Evolutionary conservation across 1,284 basidiomycete genomes (phyloP), one percentile per base, ranked within the genome.

Genomic region (Ceratobasidium sp.): DNA sequence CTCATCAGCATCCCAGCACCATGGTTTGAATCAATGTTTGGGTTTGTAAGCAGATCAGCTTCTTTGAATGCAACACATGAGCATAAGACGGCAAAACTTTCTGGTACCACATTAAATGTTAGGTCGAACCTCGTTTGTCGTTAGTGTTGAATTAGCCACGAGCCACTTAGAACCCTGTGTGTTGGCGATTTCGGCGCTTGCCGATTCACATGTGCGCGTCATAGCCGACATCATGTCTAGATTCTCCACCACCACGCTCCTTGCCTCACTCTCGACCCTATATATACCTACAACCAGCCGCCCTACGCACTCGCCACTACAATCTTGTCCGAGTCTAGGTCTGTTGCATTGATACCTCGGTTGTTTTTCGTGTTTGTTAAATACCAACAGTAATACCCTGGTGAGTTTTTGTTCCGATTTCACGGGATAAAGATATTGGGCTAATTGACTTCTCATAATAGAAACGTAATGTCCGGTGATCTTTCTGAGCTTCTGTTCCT

Each of bases 401-500:
- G 62, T 64, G 62, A 64, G 62, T 44, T n/a, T 7, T 17, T 23
- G 7, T 33, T 12, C 9, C 38, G 17, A 40, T 23, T 62, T 28
- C 38, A 42, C 26, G 38, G 33, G n/a, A 13, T 20, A 42, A 7
- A 62, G 12, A 38, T 62, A 62, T 40, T 40, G 59, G 38, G 42
- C 20, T 62, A 20, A 62, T 67, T 48, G 12, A 67, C 12, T 38
- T 38, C 26, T 33, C 33, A 33, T 20, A 3, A 33, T 50, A 67
- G 65, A 54, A 28, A 50, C 48, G 52, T 38, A 17, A 75, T 75
- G 71, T 23, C 71, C 20, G 71, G 71, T 42, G 71, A 75, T 75
- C 59, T 75, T 26, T 75, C 61, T n/a, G 71, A 75, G 15, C 61
- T 75, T 64, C 61, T 75, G 13, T 75, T 75, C 48, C 61, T 75